phyloP scores from a whole-genome alignment of 371 early-diverging fungal species.

The Sporodiniella umbellata region DNA sequence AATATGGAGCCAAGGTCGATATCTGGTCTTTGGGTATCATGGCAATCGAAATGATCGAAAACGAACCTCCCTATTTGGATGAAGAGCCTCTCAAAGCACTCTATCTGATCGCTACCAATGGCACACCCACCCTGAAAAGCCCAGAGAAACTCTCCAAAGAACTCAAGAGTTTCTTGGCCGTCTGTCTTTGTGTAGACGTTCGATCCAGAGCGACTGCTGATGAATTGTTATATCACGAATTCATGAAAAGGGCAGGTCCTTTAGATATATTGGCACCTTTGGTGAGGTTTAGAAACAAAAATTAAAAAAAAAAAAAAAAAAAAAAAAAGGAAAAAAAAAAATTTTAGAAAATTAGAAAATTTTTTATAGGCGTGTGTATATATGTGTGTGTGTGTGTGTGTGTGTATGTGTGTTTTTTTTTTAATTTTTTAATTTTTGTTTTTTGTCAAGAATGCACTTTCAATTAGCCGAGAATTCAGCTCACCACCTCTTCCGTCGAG shows the following conservation, averaged over 20 bases:
- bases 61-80: slow-evolving; percentile 95
- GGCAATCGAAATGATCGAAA: slow-evolving; percentile 98
- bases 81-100: slow-evolving; percentile 94
- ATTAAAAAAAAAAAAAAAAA: slow-evolving; percentile 3
- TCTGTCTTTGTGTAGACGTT: slow-evolving; percentile 88
- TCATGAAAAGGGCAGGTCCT: slow-evolving; percentile 63
- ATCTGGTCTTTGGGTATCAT: slow-evolving; percentile 94
- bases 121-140: slow-evolving; percentile 89
- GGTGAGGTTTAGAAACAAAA: slow-evolving; percentile 44
- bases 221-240: slow-evolving; percentile 79
- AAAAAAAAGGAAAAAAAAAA: background rate
- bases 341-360: too few species aligned
- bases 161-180: slow-evolving; percentile 85
- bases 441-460: slow-evolving; percentile 4
- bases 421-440: background rate
- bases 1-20: slow-evolving; percentile 89
- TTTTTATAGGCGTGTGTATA: too few species aligned
- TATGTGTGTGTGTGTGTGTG: too few species aligned
- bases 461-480: slow-evolving; percentile 20
- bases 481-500: slow-evolving; percentile 28
- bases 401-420: background rate
- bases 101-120: slow-evolving; percentile 95
- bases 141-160: slow-evolving; percentile 78
- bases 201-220: slow-evolving; percentile 77
- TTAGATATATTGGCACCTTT: slow-evolving; percentile 50